phyloP scores from a whole-genome alignment of 805 yeast genomes.

The Kluyveromyces dobzhanskii region DNA sequence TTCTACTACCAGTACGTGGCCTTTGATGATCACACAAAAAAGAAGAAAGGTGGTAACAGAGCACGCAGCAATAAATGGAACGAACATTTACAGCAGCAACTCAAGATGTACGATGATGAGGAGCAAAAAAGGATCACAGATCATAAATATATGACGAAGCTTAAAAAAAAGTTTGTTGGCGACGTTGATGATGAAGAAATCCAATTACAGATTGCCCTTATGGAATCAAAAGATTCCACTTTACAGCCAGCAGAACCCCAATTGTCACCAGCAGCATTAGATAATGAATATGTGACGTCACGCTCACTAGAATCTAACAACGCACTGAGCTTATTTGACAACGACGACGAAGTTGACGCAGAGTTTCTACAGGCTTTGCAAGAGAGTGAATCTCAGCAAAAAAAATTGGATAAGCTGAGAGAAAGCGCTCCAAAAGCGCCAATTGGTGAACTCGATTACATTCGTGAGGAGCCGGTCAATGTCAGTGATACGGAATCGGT shows the following conservation, averaged over 20 bases:
- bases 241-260: background rate
- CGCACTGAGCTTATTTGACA: background rate
- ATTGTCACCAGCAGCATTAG: background rate
- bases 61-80: slow-evolving; percentile 25
- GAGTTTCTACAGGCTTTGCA: slow-evolving; percentile 15
- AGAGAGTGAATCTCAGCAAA: slow-evolving; percentile 12
- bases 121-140: slow-evolving; percentile 12
- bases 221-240: slow-evolving; percentile 22
- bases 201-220: slow-evolving; percentile 26
- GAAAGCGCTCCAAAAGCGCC: slow-evolving; percentile 5
- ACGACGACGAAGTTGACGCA: slow-evolving; percentile 7
- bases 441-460: slow-evolving; percentile 4
- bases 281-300: background rate
- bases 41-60: slow-evolving; percentile 2
- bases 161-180: slow-evolving; percentile 23
- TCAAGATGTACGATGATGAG: slow-evolving; percentile 24
- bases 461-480: background rate
- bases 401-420: slow-evolving; percentile 1
- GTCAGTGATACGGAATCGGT: slow-evolving; percentile 4
- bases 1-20: slow-evolving; percentile 23
- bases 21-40: slow-evolving; percentile 10
- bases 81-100: slow-evolving; percentile 19
- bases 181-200: slow-evolving; percentile 27
- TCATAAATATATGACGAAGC: slow-evolving; percentile 12
- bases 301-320: background rate